These are phyloP conservation scores for Candida sonorensis DNA, from an alignment of 805 yeast genomes.

Conservation along the genomic window DNA sequence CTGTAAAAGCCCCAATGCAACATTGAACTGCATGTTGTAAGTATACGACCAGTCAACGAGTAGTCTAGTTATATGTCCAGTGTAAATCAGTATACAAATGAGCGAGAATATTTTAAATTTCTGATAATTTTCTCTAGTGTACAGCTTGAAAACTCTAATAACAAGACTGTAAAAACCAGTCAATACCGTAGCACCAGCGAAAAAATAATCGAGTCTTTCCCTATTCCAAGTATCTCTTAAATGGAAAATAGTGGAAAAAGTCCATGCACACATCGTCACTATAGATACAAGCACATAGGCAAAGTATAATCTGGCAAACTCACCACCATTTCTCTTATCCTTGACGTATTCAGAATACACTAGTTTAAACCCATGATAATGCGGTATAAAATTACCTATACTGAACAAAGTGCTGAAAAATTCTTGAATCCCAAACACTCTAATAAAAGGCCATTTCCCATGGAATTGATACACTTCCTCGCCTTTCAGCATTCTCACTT, in stretches of 20 bases:
- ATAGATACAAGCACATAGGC: conserved; percentile 44
- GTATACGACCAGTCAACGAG: conserved; percentile 79
- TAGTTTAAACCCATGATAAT: conserved; percentile 39
- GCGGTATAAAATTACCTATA: conserved; percentile 61
- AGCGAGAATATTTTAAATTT: conserved; percentile 31
- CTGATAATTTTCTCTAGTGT: conserved; percentile 26
- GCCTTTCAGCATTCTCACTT: conserved; percentile 37
- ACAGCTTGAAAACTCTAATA: conserved; percentile 55
- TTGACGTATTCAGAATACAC: too few relatives aligned
- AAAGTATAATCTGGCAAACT: conserved; percentile 23
- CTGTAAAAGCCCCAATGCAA: conserved; percentile 70
- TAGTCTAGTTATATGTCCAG: conserved; percentile 60
- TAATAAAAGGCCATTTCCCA: conserved; percentile 93
- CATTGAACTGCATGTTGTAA: conserved; percentile 89
- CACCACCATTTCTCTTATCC: conserved; percentile 12
- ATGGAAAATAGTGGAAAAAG: conserved; percentile 80
- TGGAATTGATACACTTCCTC: conserved; percentile 76
- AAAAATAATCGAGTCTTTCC: conserved; percentile 83
- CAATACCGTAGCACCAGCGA: conserved; percentile 85
- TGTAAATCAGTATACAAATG: conserved; percentile 44
- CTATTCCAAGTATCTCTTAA: conserved; percentile 74
- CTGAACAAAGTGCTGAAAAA: conserved; percentile 75
- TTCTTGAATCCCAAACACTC: conserved; percentile 81
- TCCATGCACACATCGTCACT: conserved; percentile 83
- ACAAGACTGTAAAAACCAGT: conserved; percentile 68